Conservation (phyloP, 2,329 filamentous ascomycete genomes). For the Atkinsonella texensis region DNA sequence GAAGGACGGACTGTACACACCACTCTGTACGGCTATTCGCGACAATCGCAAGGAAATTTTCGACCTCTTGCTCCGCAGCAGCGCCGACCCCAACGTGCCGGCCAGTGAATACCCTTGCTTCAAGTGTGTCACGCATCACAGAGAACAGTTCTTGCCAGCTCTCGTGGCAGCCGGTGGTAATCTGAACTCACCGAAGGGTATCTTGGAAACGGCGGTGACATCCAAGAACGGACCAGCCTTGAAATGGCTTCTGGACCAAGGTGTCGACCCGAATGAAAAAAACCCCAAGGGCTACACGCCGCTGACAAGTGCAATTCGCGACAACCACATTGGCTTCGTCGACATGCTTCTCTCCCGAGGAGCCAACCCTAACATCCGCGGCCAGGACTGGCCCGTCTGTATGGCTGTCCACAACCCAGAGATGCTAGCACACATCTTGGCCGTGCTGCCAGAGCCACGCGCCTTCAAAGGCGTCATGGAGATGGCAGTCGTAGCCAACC, state of each 20-base stretch:
- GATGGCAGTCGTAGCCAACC: constrained; percentile 53
- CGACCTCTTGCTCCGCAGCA: constrained; percentile 41
- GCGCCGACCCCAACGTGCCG: constrained; percentile 50
- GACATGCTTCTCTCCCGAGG: constrained; percentile 45
- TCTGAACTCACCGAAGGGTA: constrained; percentile 47
- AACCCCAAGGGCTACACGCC: constrained; percentile 46
- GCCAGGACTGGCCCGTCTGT: constrained; percentile 58
- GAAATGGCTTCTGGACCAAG: constrained; percentile 47
- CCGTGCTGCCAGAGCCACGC: constrained; percentile 43
- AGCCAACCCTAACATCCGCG: constrained; percentile 49
- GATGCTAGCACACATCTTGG: constrained; percentile 47
- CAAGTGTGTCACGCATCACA: constrained; percentile 56
- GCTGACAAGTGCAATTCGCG: constrained; percentile 53
- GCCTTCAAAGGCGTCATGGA: constrained; percentile 57
- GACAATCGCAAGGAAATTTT: constrained; percentile 53
- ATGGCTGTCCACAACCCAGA: constrained; percentile 52
- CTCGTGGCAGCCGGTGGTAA: constrained; percentile 50
- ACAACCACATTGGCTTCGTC: constrained; percentile 46
- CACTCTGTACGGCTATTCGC: constrained; percentile 55
- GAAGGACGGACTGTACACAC: constrained; percentile 56
- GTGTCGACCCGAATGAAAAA: constrained; percentile 48
- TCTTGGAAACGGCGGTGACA: constrained; percentile 51
- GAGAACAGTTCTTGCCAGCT: constrained; percentile 46
- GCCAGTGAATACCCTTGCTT: constrained; percentile 54
- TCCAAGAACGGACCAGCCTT: constrained; percentile 50